Percentiles rank a stretch among this genome's conserved stretches.
Conservation (phyloP, 1,284 basidiomycete species). For the Spongispora temasekensis region DNA sequence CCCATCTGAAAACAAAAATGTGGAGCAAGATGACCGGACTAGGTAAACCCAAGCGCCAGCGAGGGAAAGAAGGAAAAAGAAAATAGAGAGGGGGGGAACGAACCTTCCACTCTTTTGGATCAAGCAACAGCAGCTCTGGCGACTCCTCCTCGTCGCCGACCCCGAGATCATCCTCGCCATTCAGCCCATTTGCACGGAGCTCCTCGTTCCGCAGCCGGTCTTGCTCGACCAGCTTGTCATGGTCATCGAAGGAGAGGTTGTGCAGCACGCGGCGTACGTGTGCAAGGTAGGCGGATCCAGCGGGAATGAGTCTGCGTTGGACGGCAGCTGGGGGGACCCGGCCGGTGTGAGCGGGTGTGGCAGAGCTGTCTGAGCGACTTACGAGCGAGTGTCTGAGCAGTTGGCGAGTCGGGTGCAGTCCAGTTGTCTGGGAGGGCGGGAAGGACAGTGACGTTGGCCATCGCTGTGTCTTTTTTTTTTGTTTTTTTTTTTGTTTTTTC, state of each 20-base stretch:
- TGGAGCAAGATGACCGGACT: not conserved
- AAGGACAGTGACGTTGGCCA: constrained; percentile 25
- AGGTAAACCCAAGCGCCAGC: not conserved
- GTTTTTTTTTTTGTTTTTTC: not conserved
- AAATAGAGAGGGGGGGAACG: constrained; percentile 16
- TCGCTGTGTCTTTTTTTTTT: constrained; percentile 2
- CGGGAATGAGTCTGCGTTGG: constrained; percentile 62
- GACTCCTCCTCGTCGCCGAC: constrained; percentile 92
- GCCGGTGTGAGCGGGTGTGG: constrained; percentile 6
- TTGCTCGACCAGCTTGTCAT: constrained; percentile 68
- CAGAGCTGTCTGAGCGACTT: constrained; percentile 8
- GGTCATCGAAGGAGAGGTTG: constrained; percentile 77
- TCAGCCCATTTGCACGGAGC: constrained; percentile 54
- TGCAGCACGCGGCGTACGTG: constrained; percentile 77
- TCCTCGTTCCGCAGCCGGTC: constrained; percentile 53
- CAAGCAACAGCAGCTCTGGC: constrained; percentile 69
- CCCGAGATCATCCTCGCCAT: constrained; percentile 84
- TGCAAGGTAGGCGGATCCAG: constrained; percentile 82
- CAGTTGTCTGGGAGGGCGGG: constrained; percentile 28
- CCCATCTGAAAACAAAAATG: constrained; percentile 1
- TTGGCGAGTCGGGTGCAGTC: constrained; percentile 14
- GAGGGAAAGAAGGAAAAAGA: not conserved
- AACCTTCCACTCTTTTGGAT: constrained; percentile 99
- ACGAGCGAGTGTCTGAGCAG: constrained; percentile 27
- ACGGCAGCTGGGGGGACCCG: constrained; percentile 26